A percentile compares a stretch with the other conserved stretches of the same genome.
phyloP scores from a whole-genome alignment of 768 basidiomycete species.

The Saitozyma sp. region DNA sequence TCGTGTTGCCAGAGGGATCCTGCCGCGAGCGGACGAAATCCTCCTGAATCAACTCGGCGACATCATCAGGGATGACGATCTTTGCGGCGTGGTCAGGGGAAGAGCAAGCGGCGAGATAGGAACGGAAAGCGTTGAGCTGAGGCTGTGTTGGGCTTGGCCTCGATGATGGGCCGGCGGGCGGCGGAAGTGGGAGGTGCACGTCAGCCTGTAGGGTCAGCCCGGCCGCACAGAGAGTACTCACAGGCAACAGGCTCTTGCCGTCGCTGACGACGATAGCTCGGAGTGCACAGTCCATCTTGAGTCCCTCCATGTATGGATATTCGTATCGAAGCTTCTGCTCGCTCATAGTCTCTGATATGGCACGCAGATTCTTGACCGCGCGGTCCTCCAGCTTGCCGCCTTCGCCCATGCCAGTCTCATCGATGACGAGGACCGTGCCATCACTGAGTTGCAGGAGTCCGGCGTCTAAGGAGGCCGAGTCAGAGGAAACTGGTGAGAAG shows the following conservation, averaged over 20 bases:
- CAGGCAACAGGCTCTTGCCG: constrained; percentile 48
- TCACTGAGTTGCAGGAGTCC: constrained; percentile 46
- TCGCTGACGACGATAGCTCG: constrained; percentile 38
- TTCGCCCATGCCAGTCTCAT: constrained; percentile 47
- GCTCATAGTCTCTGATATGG: constrained; percentile 31
- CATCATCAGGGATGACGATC: constrained; percentile 36
- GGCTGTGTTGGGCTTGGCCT: neutral
- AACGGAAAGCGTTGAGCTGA: constrained; percentile 11
- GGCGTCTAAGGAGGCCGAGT: constrained; percentile 34
- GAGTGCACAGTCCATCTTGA: constrained; percentile 49
- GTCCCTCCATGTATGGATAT: constrained; percentile 48
- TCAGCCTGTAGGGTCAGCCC: constrained; percentile 17
- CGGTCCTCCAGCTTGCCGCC: constrained; percentile 46
- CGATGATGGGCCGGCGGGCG: neutral
- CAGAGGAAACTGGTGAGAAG: constrained; percentile 26
- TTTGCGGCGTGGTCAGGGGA: constrained; percentile 17
- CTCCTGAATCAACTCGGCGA: constrained; percentile 40
- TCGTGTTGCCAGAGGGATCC: constrained; percentile 4
- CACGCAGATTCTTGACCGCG: constrained; percentile 44
- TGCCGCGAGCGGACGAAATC: constrained; percentile 36
- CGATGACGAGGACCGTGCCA: constrained; percentile 39
- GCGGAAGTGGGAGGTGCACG: constrained; percentile 11
- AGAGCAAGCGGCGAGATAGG: constrained; percentile 14
- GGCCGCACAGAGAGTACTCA: constrained; percentile 15
- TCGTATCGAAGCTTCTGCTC: constrained; percentile 46